Evolutionary conservation across 441 rosid species (phyloP).

Genomic region (Mallotus repandus): DNA sequence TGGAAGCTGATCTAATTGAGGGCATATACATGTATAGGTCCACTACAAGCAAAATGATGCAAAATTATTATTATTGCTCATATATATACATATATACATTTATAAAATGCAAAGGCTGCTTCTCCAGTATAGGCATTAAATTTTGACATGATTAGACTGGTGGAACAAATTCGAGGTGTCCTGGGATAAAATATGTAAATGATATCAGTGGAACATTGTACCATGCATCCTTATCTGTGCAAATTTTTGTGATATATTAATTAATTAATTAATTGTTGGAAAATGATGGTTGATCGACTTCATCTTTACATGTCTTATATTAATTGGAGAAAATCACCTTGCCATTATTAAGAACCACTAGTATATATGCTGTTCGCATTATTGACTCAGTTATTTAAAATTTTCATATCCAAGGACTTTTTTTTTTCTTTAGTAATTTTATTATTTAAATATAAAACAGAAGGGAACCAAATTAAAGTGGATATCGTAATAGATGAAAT

Average conservation of each 20-base stretch:
- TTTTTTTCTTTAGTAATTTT: too few species aligned
- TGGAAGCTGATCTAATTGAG: not conserved
- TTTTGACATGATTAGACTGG: not conserved
- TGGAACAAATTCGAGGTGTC: constrained; percentile 9
- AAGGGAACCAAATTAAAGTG: too few species aligned
- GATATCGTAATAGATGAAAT: too few species aligned
- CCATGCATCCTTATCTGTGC: not conserved
- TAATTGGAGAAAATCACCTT: not conserved
- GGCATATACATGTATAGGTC: not conserved
- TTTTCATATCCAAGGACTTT: too few species aligned
- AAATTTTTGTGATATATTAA: not conserved
- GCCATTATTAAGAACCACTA: too few species aligned
- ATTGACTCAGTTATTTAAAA: too few species aligned
- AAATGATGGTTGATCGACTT: too few species aligned
- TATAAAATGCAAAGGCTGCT: too few species aligned
- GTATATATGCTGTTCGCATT: too few species aligned
- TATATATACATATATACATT: too few species aligned
- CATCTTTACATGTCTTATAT: not conserved
- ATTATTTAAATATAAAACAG: too few species aligned
- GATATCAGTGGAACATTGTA: not conserved
- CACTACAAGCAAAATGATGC: not conserved
- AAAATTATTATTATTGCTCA: not conserved
- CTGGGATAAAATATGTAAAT: not conserved
- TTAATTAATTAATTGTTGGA: too few species aligned
- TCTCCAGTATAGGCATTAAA: not conserved